Percentiles rank a stretch among this genome's conserved stretches.
phyloP scores from a whole-genome alignment of 169 alveolate species.

The Pseudocohnilembus persalinus region DNA sequence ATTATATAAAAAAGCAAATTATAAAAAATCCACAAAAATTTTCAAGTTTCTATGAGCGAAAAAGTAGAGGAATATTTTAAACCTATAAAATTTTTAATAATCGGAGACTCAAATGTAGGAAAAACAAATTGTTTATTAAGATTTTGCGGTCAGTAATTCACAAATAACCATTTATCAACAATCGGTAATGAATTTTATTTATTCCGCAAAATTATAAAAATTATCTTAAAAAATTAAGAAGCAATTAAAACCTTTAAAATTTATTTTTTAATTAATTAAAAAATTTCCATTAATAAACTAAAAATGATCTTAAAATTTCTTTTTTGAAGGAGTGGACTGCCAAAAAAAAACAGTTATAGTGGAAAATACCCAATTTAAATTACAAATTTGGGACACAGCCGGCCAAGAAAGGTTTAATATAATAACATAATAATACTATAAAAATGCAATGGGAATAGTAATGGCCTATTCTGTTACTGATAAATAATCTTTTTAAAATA shows the following conservation, averaged over 20 bases:
- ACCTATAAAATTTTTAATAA: slow-evolving; percentile 66
- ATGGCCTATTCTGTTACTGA: slow-evolving; percentile 65
- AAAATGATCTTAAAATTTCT: not conserved
- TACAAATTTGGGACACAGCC: slow-evolving; percentile 84
- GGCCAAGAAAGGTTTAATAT: slow-evolving; percentile 83
- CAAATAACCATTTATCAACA: slow-evolving; percentile 69
- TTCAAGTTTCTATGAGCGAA: no score
- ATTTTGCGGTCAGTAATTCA: slow-evolving; percentile 65
- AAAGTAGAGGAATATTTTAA: slow-evolving; percentile 41
- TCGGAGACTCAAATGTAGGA: slow-evolving; percentile 86
- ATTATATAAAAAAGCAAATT: no score
- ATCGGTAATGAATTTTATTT: slow-evolving; percentile 55
- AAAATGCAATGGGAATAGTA: slow-evolving; percentile 83
- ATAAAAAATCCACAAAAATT: no score
- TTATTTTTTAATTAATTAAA: not conserved
- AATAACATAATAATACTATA: slow-evolving; percentile 73
- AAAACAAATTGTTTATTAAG: slow-evolving; percentile 75
- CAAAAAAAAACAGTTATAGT: slow-evolving; percentile 47
- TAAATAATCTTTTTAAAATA: slow-evolving; percentile 41
- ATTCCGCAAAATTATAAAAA: no score
- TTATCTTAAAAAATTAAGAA: no score
- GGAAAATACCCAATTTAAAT: slow-evolving; percentile 46
- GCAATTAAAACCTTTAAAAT: not conserved
- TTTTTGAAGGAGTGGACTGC: slow-evolving; percentile 44
- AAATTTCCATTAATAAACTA: not conserved